Evolutionary conservation across 148 eudicot species (phyloP), one percentile per base, ranked within the genome.

Genomic region (Cornus kousa): DNA sequence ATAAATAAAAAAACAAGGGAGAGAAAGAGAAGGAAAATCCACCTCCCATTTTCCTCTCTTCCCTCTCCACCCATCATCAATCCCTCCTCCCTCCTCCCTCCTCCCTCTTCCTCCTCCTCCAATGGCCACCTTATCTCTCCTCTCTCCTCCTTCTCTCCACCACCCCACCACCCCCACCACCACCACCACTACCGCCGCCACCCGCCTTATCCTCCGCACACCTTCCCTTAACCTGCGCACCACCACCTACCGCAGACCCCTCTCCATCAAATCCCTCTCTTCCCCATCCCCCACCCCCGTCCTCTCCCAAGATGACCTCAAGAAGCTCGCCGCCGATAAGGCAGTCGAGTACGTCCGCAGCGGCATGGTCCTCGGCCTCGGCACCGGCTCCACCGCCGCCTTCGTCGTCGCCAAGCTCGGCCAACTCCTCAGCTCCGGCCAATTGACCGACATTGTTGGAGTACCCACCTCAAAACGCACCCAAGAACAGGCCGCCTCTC

Each of bases 361-460:
- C 86, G 98, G 97, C 75, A 97, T 97, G 99, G 89, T 94, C 77
- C 90, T 94, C 43, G 99, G 98, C 80, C 97, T 94, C 71, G 98
- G 98, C 28, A 97, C 98, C 33, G 98, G 98, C 55, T 93, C 92
- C 83, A 96, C 97, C 67, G 98, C 97, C 82, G 95, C 97, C 71
- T 93, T 93, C 81, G 97, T 90, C 67, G 95, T 97, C 31, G 77
- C 88, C 33, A 88, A 91, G 72, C 89, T 97, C 76, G 98, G 98
- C 28, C 84, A 82, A 2, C 90, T 97, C 11, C 82, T 92, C 57
- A 57, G 87, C 0, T 20, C 89, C 68, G 97, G 98, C 2, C 68
- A 80, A 4, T 70, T 96, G 4, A 77, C 85, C 0, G 73, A 94
- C 87, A 96, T 96, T 28, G 91, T 96, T 7, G 98, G 97, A 37